These are phyloP conservation scores for Suillus alpinus DNA, from an alignment of 768 basidiomycete species.

Conservation along the genomic window DNA sequence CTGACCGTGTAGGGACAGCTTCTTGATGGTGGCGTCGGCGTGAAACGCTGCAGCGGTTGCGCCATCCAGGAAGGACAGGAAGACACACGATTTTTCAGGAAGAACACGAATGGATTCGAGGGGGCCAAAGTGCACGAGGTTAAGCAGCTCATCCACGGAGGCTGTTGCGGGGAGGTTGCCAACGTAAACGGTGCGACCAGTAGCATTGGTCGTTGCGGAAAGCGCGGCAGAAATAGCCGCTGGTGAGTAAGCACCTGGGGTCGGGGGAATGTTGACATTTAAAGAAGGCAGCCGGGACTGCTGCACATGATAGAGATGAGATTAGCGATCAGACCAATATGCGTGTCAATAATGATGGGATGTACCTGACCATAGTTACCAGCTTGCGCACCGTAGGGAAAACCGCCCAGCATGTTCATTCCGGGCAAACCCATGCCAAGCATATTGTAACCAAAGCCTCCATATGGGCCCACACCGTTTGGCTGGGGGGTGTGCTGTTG, in stretches of 20 bases:
- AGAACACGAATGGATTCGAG: conserved; percentile 93
- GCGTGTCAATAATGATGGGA: conserved; percentile 4
- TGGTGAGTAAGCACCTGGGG: conserved; percentile 75
- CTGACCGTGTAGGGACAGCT: conserved; percentile 87
- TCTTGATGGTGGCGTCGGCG: conserved; percentile 94
- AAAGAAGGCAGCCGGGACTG: conserved; percentile 58
- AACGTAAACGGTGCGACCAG: conserved; percentile 92
- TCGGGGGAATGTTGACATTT: conserved; percentile 64
- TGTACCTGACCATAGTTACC: conserved; percentile 65
- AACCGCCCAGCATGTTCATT: conserved; percentile 69
- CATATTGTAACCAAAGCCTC: conserved; percentile 72
- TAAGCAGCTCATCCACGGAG: conserved; percentile 96
- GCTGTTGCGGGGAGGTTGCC: conserved; percentile 95
- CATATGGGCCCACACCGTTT: conserved; percentile 52
- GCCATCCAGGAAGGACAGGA: conserved; percentile 95
- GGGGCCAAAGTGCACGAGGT: conserved; percentile 96
- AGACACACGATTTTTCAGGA: conserved; percentile 96
- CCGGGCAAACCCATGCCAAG: conserved; percentile 77
- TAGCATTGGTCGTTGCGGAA: conserved; percentile 52
- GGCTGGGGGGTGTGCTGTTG: conserved; percentile 35
- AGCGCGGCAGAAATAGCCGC: conserved; percentile 75
- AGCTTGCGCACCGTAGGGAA: conserved; percentile 71
- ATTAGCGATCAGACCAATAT: not conserved
- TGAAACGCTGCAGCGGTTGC: conserved; percentile 94
- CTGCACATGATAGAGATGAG: conserved; percentile 24